Evolutionary conservation across 768 basidiomycete genomes (phyloP).

Genomic region (Mycena capillaripes): DNA sequence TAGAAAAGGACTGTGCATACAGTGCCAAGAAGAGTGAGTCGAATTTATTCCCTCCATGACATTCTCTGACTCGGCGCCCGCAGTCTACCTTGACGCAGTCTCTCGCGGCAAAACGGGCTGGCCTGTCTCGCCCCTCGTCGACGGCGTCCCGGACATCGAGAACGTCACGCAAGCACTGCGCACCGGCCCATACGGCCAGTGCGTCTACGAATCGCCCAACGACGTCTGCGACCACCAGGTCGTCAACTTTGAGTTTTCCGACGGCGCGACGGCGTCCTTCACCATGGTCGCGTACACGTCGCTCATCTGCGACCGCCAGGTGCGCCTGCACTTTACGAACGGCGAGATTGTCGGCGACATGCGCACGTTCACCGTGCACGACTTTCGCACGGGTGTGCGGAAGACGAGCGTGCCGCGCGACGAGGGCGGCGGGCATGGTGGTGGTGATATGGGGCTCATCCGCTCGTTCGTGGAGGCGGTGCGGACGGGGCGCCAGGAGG

Average conservation of each 20-base stretch:
- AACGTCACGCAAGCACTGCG: conserved; percentile 82
- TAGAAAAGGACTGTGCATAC: conserved; percentile 83
- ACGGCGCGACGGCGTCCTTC: conserved; percentile 86
- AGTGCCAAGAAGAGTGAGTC: conserved; percentile 86
- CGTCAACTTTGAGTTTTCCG: conserved; percentile 89
- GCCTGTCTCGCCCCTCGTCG: conserved; percentile 79
- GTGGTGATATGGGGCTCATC: conserved; percentile 87
- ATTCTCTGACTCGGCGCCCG: conserved; percentile 15
- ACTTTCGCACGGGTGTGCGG: conserved; percentile 73
- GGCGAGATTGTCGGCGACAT: conserved; percentile 94
- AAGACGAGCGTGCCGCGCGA: conserved; percentile 62
- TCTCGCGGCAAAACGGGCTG: conserved; percentile 66
- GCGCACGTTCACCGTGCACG: conserved; percentile 78
- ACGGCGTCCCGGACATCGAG: conserved; percentile 90
- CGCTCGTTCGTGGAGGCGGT: conserved; percentile 84
- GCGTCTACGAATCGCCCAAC: conserved; percentile 88
- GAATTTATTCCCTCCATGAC: neutral
- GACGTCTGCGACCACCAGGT: conserved; percentile 94
- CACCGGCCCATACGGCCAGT: conserved; percentile 80
- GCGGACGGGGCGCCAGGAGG: conserved; percentile 68
- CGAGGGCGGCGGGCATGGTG: conserved; percentile 85
- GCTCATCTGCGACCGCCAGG: conserved; percentile 86
- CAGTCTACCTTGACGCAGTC: conserved; percentile 89
- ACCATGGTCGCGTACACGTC: conserved; percentile 91
- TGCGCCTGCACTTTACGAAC: conserved; percentile 86